Evolutionary conservation across 2,329 filamentous ascomycete genomes (phyloP).

Genomic region (Diaporthe citrichinensis): DNA sequence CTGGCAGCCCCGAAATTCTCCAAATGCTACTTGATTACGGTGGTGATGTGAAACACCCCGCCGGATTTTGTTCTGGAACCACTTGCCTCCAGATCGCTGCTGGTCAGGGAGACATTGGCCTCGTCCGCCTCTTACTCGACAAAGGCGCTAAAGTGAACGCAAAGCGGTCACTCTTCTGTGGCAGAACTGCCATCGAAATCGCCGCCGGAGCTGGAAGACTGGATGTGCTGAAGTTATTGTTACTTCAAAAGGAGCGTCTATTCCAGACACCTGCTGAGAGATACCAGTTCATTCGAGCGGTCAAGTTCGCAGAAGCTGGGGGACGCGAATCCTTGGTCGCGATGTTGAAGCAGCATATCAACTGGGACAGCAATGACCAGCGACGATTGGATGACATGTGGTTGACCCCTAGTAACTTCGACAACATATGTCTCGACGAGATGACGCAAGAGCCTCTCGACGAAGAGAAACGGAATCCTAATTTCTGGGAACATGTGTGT

Average conservation of each 20-base stretch:
- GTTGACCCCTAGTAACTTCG: accelerated
- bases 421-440: not conserved
- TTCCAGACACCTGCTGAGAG: not conserved
- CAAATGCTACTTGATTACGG: not conserved
- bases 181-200: slow-evolving; percentile 18
- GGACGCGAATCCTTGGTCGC: too few species aligned
- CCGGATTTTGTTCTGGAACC: accelerated
- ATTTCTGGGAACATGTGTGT: not conserved
- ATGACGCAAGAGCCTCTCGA: slow-evolving; percentile 7
- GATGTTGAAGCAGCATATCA: too few species aligned
- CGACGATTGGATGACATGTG: not conserved
- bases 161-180: not conserved
- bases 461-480: not conserved
- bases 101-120: not conserved
- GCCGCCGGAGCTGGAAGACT: not conserved
- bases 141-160: slow-evolving; percentile 4
- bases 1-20: not conserved
- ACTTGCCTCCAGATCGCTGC: slow-evolving; percentile 14
- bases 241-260: not conserved
- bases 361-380: slow-evolving; percentile 3
- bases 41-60: not conserved
- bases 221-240: not conserved
- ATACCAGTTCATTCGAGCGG: slow-evolving; percentile 27
- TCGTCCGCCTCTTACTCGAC: not conserved
- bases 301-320: too few species aligned